Percentiles rank a stretch among this genome's conserved stretches.
These are phyloP conservation scores for Globisporangium splendens DNA, from an alignment of 352 stramenopile species.

Conservation along the genomic window DNA sequence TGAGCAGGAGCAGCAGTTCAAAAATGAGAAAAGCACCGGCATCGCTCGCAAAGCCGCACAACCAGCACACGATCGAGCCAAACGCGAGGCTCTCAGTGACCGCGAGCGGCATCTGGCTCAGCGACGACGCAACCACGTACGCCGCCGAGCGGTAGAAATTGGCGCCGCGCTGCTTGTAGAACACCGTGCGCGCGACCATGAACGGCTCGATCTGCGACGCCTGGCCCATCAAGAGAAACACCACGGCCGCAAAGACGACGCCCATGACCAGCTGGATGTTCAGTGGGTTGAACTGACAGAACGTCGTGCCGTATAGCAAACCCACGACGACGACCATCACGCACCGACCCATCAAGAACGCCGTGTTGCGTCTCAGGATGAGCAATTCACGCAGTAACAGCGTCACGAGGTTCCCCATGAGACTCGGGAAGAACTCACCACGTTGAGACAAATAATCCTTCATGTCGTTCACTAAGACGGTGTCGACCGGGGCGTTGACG, in stretches of 20 bases:
- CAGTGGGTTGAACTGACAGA: constrained; percentile 42
- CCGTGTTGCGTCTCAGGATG: constrained; percentile 54
- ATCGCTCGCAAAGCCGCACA: constrained; percentile 62
- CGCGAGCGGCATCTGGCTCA: constrained; percentile 55
- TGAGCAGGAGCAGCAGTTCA: constrained; percentile 63
- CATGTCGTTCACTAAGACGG: constrained; percentile 21
- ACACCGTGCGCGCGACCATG: constrained; percentile 59
- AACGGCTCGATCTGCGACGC: constrained; percentile 77
- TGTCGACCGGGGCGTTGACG: constrained; percentile 8
- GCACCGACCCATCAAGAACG: constrained; percentile 43
- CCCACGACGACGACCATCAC: constrained; percentile 52
- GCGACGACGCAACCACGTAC: constrained; percentile 66
- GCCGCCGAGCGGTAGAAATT: constrained; percentile 87
- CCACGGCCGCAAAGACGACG: constrained; percentile 77
- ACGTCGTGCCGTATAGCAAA: constrained; percentile 43
- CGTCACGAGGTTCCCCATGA: constrained; percentile 36
- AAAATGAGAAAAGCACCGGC: constrained; percentile 66
- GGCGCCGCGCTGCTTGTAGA: constrained; percentile 85
- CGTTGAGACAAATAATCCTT: constrained; percentile 69
- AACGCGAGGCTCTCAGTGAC: constrained; percentile 77
- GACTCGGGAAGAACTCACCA: constrained; percentile 22
- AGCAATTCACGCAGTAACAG: constrained; percentile 64
- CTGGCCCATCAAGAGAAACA: constrained; percentile 80
- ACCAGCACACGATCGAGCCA: constrained; percentile 86
- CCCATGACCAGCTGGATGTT: constrained; percentile 67